Base-by-base conservation (phyloP, 805 yeast species). In the Sugiyamaella boreocaroliniensis region DNA sequence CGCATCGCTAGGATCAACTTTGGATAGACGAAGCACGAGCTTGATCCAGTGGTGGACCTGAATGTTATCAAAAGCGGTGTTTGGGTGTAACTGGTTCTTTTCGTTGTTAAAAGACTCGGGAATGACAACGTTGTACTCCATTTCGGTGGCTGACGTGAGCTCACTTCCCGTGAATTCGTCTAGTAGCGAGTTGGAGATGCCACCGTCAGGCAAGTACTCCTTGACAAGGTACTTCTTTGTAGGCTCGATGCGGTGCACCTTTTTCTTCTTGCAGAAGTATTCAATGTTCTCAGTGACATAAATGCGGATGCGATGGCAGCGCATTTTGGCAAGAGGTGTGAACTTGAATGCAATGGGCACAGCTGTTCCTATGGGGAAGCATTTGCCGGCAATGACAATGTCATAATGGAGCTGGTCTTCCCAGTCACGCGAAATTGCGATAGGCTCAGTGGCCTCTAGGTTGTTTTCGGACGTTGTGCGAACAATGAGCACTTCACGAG, bases 41-140 rank as follows among this genome's bases (percentile, higher is more conserved):
- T 93, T 93, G 62, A 93, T 82, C 97, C 99, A 93, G 70, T 93
- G 99, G 62, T 87, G 92, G 6, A 93, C 78, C 69, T 89, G 90
- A 56, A 93, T 89, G 60, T 82, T 82, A 20, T 78, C 80, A 60
- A 77, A 84, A 2, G 87, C 80, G 0, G 97, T 87, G 68, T 93
- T 95, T 1, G 98, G 96, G 62, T 89, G 96, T 47, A 73, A 56
- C 4, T 41, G 68, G 53, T 72, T 75, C 50, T 75, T 76, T 46
- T 77, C 77, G 20, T 77, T 78, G 49, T 77, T 77, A 53, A 88
- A 73, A 48, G 72, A 71, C 56, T 81, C 81, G 1, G 98, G 98
- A 19, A 93, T 84, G 58, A 77, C 85, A 65, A 88, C 87, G 62
- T 89, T 95, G 57, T 88, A 78, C 66, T 89, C 96, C 58, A 84